Evolutionary conservation across 2,329 filamentous ascomycete species (phyloP), one percentile per base, ranked within the genome.

Genomic region (Helicocarpus griseus): DNA sequence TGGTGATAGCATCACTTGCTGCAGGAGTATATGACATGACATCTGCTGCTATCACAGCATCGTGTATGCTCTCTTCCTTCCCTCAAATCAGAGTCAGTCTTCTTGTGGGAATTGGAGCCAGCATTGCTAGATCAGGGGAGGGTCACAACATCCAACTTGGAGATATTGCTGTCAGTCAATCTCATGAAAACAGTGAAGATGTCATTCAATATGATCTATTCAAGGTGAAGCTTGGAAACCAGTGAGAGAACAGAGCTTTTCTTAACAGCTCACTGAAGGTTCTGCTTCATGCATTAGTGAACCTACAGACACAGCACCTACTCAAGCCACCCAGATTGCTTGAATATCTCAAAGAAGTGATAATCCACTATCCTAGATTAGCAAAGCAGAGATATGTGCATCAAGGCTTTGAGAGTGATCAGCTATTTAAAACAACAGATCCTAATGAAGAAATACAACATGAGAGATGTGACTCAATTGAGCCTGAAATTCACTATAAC

Each of bases 191-290:
- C 0, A 41, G 22, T n/a, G 51, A 53, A 17, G 63, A 63, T 3
- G 59, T 65, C 7, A 54, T 65, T 11, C 63, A 66, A 43, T 63
- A 61, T 50, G 63, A 65, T 40, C 48, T 56, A 17, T 58, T 61
- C 2, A 65, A 65, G 50, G 43, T 49, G 2, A 8, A 59, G 1
- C 46, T 29, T 13, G 51, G 57, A 17, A 58, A 58, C 24, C 13
- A 52, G 3, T 55, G 63, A 3, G 45, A 57, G 21, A 53, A 39
- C 3, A 65, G 57, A 9, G 59, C 58, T 7, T 41, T 43, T 1
- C 47, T 61, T 2, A 56, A 58, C n/a, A 48, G 47, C 5, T 57
- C 53, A 7, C 53, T 56, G 17, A n/a, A 33, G 7, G 13, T 52
- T 9, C 53, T 58, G 19, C 40, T 58, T 22, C 44, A 26, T n/a